Conservation (phyloP, 805 yeast genomes). For the Ogataea parapolymorpha region DNA sequence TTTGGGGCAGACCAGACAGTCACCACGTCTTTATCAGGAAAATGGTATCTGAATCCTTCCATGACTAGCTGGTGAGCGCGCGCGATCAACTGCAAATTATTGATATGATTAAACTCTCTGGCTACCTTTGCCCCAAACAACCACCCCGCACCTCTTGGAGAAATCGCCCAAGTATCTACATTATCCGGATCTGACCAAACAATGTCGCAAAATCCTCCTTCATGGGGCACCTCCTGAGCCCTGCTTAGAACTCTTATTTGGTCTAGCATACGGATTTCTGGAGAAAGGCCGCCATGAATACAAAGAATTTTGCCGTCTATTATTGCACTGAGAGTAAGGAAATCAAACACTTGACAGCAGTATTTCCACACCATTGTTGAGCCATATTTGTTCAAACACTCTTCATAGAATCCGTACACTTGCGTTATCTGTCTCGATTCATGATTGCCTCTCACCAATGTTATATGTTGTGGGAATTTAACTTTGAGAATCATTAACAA, state of each 20-base stretch:
- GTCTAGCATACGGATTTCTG: conserved; percentile 95
- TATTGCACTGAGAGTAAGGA: conserved; percentile 89
- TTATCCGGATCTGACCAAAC: conserved; percentile 99
- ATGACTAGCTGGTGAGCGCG: conserved; percentile 97
- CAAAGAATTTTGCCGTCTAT: conserved; percentile 92
- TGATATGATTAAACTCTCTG: conserved; percentile 92
- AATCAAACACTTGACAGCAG: conserved; percentile 95
- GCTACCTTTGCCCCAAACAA: conserved; percentile 91
- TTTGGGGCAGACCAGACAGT: conserved; percentile 99
- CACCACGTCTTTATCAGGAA: conserved; percentile 85
- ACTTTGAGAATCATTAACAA: conserved; percentile 90
- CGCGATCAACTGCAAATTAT: conserved; percentile 82
- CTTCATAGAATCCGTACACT: conserved; percentile 97
- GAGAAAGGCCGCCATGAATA: conserved; percentile 96
- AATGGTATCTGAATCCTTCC: conserved; percentile 97
- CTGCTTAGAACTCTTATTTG: conserved; percentile 91
- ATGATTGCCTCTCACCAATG: conserved; percentile 96
- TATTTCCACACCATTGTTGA: conserved; percentile 94
- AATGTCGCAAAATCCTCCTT: conserved; percentile 96
- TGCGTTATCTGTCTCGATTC: conserved; percentile 98
- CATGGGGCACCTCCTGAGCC: conserved; percentile 98
- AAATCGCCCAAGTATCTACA: conserved; percentile 97
- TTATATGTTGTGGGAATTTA: conserved; percentile 61
- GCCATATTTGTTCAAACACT: conserved; percentile 89
- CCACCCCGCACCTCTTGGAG: conserved; percentile 99